These are phyloP conservation scores for Phytophthora agathidicida DNA, from an alignment of 352 stramenopile genomes.

Conservation along the genomic window DNA sequence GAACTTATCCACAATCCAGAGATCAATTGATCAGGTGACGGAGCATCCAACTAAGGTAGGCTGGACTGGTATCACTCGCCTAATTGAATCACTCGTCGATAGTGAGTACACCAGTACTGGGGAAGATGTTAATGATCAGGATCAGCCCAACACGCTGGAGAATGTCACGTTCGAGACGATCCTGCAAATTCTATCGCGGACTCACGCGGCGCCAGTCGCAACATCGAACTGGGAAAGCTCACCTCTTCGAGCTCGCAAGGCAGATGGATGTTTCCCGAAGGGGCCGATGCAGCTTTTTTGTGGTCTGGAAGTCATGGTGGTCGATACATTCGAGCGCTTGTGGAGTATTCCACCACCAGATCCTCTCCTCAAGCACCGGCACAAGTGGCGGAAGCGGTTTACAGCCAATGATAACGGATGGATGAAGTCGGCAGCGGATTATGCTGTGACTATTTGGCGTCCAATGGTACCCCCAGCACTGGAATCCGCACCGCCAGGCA, in stretches of 20 bases:
- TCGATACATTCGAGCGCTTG: constrained; percentile 79
- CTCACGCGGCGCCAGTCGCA: constrained; percentile 44
- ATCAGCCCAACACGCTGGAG: constrained; percentile 46
- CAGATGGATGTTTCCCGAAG: constrained; percentile 66
- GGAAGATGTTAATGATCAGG: constrained; percentile 23
- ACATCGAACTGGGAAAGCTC: constrained; percentile 56
- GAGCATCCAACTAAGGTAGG: constrained; percentile 19
- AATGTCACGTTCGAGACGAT: constrained; percentile 80
- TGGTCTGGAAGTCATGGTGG: constrained; percentile 75
- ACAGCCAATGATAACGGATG: constrained; percentile 29
- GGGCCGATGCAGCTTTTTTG: constrained; percentile 71
- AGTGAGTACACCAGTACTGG: constrained; percentile 15
- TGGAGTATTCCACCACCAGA: constrained; percentile 86
- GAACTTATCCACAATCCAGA: constrained; percentile 57
- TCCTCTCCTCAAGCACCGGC: constrained; percentile 76
- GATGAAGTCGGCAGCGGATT: constrained; percentile 56
- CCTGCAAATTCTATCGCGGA: constrained; percentile 78
- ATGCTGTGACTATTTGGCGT: constrained; percentile 78
- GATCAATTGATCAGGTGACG: constrained; percentile 51
- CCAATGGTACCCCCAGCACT: constrained; percentile 50
- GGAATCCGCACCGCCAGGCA: constrained; percentile 32
- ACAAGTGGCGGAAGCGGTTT: constrained; percentile 80
- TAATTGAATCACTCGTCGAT: constrained; percentile 39
- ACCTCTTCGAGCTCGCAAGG: constrained; percentile 40
- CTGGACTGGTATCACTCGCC: constrained; percentile 25